Evolutionary conservation across 139 green algal species (phyloP).

Genomic region (Closterium sp.): DNA sequence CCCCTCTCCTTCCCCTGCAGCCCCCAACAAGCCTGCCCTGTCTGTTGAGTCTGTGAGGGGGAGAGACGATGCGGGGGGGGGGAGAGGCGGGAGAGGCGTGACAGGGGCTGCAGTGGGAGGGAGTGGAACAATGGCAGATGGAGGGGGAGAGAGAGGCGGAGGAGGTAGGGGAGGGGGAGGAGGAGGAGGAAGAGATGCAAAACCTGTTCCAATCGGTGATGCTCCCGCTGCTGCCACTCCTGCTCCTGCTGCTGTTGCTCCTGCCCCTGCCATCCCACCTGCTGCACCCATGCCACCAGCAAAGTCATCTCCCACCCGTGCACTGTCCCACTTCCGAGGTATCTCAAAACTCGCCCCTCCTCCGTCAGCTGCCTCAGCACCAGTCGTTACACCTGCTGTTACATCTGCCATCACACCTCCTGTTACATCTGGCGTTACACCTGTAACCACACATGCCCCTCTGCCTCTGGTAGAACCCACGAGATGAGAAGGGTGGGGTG

Average conservation of each 20-base stretch:
- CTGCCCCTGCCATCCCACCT: neutral
- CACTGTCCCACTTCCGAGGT: too few relatives aligned
- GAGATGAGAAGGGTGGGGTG: neutral
- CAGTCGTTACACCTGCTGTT: neutral
- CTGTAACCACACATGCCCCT: neutral
- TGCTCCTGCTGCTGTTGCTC: neutral
- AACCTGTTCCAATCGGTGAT: neutral
- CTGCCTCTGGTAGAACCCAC: neutral
- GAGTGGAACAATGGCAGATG: neutral
- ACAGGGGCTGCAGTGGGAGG: neutral
- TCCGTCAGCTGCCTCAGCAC: too few relatives aligned
- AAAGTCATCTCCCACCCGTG: neutral
- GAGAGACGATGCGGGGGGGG: neutral
- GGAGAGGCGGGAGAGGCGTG: neutral
- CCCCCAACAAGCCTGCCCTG: neutral
- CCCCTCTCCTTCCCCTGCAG: neutral
- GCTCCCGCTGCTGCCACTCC: neutral
- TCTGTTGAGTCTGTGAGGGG: neutral
- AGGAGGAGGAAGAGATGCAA: neutral
- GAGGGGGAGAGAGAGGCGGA: neutral
- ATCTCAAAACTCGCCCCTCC: too few relatives aligned
- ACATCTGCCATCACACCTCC: neutral
- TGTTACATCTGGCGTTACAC: neutral
- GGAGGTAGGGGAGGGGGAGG: neutral
- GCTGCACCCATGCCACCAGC: too few relatives aligned